A percentile compares a stretch with the other conserved stretches of the same genome.
Evolutionary conservation across 805 yeast genomes (phyloP).

Genomic region (Wickerhamiella brachini): DNA sequence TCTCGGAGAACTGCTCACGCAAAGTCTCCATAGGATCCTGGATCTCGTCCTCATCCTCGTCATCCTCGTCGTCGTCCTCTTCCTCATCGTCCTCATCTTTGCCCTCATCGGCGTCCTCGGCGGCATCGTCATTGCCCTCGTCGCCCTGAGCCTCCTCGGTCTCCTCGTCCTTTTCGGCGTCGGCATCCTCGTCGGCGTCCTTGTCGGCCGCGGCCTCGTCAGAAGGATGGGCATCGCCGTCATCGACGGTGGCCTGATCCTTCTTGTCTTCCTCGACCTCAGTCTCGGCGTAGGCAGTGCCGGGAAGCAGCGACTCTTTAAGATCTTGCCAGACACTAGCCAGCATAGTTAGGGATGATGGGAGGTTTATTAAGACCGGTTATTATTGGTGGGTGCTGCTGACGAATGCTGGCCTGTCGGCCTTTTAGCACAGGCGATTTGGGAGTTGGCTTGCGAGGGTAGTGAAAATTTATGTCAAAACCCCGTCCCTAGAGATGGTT

Average conservation of each 20-base stretch:
- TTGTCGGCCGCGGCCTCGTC: conserved; percentile 13
- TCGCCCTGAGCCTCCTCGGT: conserved; percentile 18
- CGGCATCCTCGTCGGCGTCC: conserved; percentile 25
- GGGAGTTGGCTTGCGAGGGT: no score
- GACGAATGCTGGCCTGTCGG: background rate
- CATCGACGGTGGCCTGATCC: conserved; percentile 11
- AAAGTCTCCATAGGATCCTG: conserved; percentile 53
- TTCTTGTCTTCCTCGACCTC: conserved; percentile 18
- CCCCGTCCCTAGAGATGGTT: no score
- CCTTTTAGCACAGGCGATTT: background rate
- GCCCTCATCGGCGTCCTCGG: conserved; percentile 20
- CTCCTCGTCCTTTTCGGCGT: conserved; percentile 29
- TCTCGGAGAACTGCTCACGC: conserved; percentile 34
- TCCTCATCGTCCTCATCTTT: conserved; percentile 30
- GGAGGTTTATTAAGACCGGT: conserved; percentile 3
- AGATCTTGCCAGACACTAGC: conserved; percentile 46
- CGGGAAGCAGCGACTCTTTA: conserved; percentile 67
- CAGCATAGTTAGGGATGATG: conserved; percentile 12
- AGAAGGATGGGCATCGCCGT: conserved; percentile 10
- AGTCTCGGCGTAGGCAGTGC: conserved; percentile 67
- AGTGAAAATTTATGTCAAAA: no score
- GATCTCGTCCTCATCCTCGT: conserved; percentile 56
- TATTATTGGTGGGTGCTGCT: conserved; percentile 4
- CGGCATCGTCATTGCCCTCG: conserved; percentile 3
- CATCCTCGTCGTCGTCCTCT: conserved; percentile 44